These are phyloP conservation scores for Xylaria curta DNA, from an alignment of 495 filamentous ascomycete species.

Conservation along the genomic window DNA sequence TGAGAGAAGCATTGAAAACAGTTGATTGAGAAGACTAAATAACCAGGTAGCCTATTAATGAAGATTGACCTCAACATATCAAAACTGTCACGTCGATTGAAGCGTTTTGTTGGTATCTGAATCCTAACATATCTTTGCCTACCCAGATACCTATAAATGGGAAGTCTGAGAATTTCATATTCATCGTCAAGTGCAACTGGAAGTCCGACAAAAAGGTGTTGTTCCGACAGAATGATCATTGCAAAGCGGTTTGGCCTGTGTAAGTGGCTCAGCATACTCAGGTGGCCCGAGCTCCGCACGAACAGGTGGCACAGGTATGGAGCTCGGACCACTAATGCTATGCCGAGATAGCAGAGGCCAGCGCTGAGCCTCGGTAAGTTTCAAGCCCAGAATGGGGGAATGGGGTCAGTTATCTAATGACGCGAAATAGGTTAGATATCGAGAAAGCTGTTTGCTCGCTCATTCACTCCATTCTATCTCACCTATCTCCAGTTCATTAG, in stretches of 20 bases:
- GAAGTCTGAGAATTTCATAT: no score
- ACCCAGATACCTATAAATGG: no score
- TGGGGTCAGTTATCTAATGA: neutral
- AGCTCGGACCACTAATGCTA: neutral
- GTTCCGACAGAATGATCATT: no score
- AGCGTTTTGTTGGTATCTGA: no score
- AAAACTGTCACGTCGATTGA: neutral
- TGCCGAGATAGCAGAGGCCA: neutral
- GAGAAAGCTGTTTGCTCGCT: neutral
- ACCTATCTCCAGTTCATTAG: neutral
- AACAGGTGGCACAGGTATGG: no score
- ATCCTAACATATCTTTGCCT: neutral
- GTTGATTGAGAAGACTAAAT: no score
- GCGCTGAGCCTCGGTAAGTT: conserved; percentile 2
- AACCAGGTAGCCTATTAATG: no score
- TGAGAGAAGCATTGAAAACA: neutral
- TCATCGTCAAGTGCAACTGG: no score
- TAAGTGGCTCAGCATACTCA: no score
- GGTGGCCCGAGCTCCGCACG: neutral
- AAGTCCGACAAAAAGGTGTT: no score
- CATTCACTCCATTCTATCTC: neutral
- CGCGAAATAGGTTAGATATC: neutral
- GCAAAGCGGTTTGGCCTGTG: no score
- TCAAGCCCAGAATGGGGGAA: neutral
- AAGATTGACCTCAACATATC: neutral